These are phyloP conservation scores for Sarcocystis neurona DNA, from an alignment of 169 alveolate species.

Conservation along the genomic window DNA sequence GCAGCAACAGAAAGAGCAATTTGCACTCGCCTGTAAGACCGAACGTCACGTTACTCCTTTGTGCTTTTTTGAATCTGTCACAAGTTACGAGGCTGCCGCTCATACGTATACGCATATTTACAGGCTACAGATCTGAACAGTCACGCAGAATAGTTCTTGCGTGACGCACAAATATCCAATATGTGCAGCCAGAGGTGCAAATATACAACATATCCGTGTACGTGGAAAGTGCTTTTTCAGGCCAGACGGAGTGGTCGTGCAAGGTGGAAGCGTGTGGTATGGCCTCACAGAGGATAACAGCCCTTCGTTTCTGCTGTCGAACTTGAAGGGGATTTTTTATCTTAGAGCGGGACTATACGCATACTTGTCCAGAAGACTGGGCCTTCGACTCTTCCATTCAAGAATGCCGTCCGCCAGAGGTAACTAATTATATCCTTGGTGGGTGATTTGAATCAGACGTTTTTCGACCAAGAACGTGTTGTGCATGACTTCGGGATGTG, in stretches of 20 bases:
- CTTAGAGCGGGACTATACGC: conserved; percentile 36
- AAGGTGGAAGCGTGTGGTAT: conserved; percentile 44
- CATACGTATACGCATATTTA: too few species aligned
- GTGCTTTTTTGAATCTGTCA: too few species aligned
- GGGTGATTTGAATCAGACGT: neutral
- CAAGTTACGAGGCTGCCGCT: too few species aligned
- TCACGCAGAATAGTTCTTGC: too few species aligned
- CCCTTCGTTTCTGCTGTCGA: neutral
- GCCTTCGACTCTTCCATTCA: conserved; percentile 13
- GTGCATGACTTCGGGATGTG: too few species aligned
- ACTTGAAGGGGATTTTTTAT: too few species aligned
- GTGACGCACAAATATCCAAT: too few species aligned
- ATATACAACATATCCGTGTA: too few species aligned
- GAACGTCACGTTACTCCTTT: neutral
- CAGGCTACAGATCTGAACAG: too few species aligned
- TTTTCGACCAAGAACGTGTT: too few species aligned
- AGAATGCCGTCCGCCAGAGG: conserved; percentile 46
- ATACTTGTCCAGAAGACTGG: conserved; percentile 50
- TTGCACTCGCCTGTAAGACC: conserved; percentile 37
- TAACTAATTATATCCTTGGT: neutral
- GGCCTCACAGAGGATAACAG: neutral
- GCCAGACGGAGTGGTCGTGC: conserved; percentile 57
- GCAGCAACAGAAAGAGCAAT: conserved; percentile 23
- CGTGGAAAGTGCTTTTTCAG: too few species aligned
- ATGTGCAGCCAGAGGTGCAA: too few species aligned